A percentile compares a stretch with the other conserved stretches of the same genome.
Conservation (phyloP, 768 basidiomycete species). For the Pholiota microspora region DNA sequence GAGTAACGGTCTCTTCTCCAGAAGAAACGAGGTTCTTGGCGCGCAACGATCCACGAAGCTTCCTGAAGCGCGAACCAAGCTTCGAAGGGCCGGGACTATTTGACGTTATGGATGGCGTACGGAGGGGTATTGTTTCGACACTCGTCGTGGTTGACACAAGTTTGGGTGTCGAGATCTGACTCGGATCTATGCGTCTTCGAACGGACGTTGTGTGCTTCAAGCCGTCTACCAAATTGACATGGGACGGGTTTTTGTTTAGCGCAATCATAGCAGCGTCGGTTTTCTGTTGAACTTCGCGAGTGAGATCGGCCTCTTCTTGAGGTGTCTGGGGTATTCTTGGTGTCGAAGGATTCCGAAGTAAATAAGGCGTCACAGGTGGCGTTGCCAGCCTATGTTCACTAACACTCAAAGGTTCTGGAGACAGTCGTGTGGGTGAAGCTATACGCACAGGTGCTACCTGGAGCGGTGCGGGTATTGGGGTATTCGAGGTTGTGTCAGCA, state of each 20-base stretch:
- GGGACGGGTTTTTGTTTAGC: constrained; percentile 50
- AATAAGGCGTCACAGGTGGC: constrained; percentile 32
- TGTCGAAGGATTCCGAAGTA: constrained; percentile 40
- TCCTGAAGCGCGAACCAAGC: constrained; percentile 73
- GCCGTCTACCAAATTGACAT: constrained; percentile 36
- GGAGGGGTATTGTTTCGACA: constrained; percentile 65
- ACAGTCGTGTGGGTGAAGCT: constrained; percentile 6
- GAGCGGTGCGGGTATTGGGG: not conserved
- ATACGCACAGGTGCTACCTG: not conserved
- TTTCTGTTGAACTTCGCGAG: constrained; percentile 64
- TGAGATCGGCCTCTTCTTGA: constrained; percentile 54
- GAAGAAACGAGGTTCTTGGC: constrained; percentile 40
- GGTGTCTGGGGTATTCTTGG: constrained; percentile 41
- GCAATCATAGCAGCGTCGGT: constrained; percentile 65
- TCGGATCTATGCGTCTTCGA: constrained; percentile 59
- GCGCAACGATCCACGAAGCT: constrained; percentile 66
- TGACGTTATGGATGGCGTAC: constrained; percentile 46
- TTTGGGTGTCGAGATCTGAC: constrained; percentile 64
- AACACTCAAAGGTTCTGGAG: constrained; percentile 10
- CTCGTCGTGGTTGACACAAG: constrained; percentile 67
- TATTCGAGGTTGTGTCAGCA: not conserved
- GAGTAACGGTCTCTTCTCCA: constrained; percentile 48
- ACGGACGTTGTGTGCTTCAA: constrained; percentile 38
- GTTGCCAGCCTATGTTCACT: constrained; percentile 23
- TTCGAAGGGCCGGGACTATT: constrained; percentile 47